Evolutionary conservation across 176 grass and related monocot genomes (phyloP).

Genomic region (Aegilops umbellulata): DNA sequence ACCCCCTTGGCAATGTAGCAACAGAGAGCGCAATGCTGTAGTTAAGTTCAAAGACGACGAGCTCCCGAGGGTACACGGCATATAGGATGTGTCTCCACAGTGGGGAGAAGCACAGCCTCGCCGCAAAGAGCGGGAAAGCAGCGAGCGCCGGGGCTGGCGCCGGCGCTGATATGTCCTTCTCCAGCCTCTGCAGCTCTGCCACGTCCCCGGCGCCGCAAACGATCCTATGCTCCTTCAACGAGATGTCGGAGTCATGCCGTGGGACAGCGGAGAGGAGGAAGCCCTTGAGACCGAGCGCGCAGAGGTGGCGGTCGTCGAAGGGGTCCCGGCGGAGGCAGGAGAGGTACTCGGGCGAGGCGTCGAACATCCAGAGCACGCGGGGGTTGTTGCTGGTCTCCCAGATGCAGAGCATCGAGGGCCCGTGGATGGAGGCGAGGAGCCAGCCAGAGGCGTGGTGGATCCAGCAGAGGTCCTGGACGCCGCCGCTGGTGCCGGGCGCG

Average conservation of each 20-base stretch:
- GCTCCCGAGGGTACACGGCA: constrained; percentile 65
- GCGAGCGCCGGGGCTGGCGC: constrained; percentile 64
- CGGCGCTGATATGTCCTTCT: constrained; percentile 64
- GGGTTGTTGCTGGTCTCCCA: constrained; percentile 63
- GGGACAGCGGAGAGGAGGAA: constrained; percentile 79
- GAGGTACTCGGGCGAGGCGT: constrained; percentile 85
- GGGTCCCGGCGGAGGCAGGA: constrained; percentile 87
- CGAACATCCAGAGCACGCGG: constrained; percentile 92
- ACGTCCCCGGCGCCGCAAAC: constrained; percentile 47
- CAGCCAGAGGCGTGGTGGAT: constrained; percentile 65
- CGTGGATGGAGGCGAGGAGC: constrained; percentile 86
- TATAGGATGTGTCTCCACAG: constrained; percentile 73
- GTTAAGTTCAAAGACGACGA: constrained; percentile 80
- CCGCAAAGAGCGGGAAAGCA: constrained; percentile 50
- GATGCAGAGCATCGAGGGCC: constrained; percentile 76
- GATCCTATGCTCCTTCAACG: constrained; percentile 68
- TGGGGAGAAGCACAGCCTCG: constrained; percentile 76
- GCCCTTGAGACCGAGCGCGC: constrained; percentile 69
- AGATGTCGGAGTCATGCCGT: constrained; percentile 54
- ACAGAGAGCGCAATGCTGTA: constrained; percentile 70
- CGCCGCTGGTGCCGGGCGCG: constrained; percentile 42
- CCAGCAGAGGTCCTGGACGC: constrained; percentile 95
- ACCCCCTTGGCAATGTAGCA: constrained; percentile 59
- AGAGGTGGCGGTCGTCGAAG: constrained; percentile 83
- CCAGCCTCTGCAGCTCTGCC: constrained; percentile 70